phyloP scores from a whole-genome alignment of 2,329 filamentous ascomycete genomes.

The Calonectria honghensis region DNA sequence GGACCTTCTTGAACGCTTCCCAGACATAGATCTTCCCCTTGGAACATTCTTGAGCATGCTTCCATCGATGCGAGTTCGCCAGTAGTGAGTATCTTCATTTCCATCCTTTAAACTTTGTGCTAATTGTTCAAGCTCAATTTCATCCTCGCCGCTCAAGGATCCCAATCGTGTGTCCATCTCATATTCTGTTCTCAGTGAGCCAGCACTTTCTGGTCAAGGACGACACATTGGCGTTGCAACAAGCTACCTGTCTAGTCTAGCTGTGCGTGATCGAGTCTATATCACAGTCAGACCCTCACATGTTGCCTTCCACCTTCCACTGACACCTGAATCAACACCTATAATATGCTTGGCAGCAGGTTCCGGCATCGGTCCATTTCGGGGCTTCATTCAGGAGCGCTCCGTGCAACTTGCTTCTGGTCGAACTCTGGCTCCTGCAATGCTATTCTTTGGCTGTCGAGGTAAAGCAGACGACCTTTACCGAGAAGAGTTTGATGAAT shows the following conservation, averaged over 20 bases:
- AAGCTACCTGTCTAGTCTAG: neutral
- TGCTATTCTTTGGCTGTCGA: neutral
- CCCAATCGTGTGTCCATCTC: neutral
- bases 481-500: neutral
- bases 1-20: neutral
- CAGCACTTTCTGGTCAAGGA: neutral
- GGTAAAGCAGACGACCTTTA: neutral
- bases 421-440: neutral
- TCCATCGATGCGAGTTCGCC: neutral
- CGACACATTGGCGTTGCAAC: neutral
- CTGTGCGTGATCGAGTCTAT: neutral
- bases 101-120: neutral
- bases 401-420: neutral
- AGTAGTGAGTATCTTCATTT: neutral
- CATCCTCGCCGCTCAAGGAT: neutral
- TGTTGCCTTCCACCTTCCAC: neutral
- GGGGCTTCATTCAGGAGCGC: slow-evolving; percentile 2
- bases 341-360: neutral
- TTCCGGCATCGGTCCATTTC: neutral
- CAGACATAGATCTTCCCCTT: neutral
- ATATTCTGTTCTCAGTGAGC: neutral
- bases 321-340: neutral
- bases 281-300: neutral
- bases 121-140: neutral
- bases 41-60: neutral